phyloP scores from a whole-genome alignment of 2,329 filamentous ascomycete species.

The Aphanoascus verrucosus region DNA sequence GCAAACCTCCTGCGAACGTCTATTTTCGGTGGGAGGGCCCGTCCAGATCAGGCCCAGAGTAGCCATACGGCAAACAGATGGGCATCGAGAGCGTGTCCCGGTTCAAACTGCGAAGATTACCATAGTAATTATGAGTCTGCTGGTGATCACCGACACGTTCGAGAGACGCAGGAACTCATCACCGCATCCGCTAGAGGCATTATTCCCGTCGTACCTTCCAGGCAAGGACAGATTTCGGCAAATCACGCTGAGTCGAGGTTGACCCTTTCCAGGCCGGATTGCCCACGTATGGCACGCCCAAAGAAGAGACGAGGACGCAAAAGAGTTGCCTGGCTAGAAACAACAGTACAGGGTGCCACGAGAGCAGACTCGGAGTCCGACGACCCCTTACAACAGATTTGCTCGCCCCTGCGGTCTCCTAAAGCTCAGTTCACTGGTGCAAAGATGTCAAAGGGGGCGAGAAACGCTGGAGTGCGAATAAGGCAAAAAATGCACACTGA shows the following conservation, averaged over 20 bases:
- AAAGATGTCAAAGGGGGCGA: neutral
- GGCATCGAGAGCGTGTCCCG: neutral
- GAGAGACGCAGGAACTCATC: neutral
- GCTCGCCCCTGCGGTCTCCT: neutral
- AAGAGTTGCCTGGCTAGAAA: slow-evolving; percentile 17
- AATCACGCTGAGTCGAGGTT: no score
- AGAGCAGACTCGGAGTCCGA: slow-evolving; percentile 28
- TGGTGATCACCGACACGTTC: neutral
- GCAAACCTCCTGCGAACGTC: neutral
- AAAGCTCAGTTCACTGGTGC: neutral
- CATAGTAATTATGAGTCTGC: neutral
- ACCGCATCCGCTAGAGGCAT: neutral
- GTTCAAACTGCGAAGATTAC: neutral
- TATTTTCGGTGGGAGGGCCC: neutral
- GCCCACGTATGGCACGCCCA: neutral
- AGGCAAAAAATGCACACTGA: neutral
- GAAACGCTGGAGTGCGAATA: neutral
- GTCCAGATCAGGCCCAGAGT: neutral
- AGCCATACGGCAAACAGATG: neutral
- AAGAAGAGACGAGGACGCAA: neutral
- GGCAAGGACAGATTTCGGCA: no score
- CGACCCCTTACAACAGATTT: slow-evolving; percentile 31
- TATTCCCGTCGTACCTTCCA: neutral
- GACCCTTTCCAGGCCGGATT: no score
- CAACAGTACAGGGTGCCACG: slow-evolving; percentile 15